These are phyloP conservation scores for Aspergillus conjunctus DNA, from an alignment of 495 filamentous ascomycete genomes.

Conservation along the genomic window DNA sequence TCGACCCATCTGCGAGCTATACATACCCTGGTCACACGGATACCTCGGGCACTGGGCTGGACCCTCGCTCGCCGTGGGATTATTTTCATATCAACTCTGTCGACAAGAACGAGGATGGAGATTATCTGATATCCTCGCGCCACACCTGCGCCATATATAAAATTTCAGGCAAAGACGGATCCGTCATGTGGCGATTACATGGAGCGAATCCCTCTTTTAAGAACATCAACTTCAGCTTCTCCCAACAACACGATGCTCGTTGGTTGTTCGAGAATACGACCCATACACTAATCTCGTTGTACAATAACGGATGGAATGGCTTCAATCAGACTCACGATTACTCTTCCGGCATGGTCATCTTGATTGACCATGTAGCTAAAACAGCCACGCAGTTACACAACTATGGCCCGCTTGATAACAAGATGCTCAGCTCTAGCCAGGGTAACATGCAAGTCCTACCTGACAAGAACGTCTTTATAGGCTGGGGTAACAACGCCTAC, in stretches of 20 bases:
- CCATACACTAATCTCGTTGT: slow-evolving; percentile 54
- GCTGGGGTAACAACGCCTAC: slow-evolving; percentile 61
- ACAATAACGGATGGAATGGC: slow-evolving; percentile 57
- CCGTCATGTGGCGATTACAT: slow-evolving; percentile 59
- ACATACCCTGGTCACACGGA: slow-evolving; percentile 49
- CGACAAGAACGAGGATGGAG: slow-evolving; percentile 57
- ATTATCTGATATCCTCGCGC: slow-evolving; percentile 62
- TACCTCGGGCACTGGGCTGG: slow-evolving; percentile 48
- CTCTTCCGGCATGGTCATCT: slow-evolving; percentile 60
- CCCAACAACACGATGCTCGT: slow-evolving; percentile 65
- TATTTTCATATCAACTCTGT: slow-evolving; percentile 69
- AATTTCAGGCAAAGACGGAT: slow-evolving; percentile 60
- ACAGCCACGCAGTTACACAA: slow-evolving; percentile 51
- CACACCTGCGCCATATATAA: slow-evolving; percentile 61
- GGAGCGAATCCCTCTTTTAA: slow-evolving; percentile 52
- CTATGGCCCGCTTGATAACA: slow-evolving; percentile 42
- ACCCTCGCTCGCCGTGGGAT: slow-evolving; percentile 56
- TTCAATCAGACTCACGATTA: slow-evolving; percentile 49
- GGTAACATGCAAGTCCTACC: slow-evolving; percentile 62
- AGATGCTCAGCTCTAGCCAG: slow-evolving; percentile 59
- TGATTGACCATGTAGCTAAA: slow-evolving; percentile 54
- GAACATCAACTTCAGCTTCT: slow-evolving; percentile 57
- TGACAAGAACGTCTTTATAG: slow-evolving; percentile 58
- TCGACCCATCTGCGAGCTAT: slow-evolving; percentile 49
- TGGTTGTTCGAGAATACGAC: slow-evolving; percentile 55